A percentile compares a stretch with the other conserved stretches of the same genome.
These are phyloP conservation scores for Nakazawaea wyomingensis DNA, from an alignment of 805 yeast species.

Conservation along the genomic window DNA sequence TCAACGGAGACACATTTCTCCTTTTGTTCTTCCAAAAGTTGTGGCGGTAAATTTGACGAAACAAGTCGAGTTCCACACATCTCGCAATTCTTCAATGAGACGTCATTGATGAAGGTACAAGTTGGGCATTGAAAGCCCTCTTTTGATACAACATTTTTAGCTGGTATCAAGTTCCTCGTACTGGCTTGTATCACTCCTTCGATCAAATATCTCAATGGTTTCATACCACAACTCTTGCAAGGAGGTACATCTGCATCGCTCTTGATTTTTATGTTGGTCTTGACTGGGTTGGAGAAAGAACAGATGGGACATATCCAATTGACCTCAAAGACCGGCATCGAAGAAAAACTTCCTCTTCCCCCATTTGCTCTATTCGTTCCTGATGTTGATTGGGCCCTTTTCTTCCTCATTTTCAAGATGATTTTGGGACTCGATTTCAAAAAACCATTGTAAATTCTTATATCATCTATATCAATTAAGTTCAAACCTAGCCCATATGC, in stretches of 20 bases:
- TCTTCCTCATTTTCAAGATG: slow-evolving; percentile 22
- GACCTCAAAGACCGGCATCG: slow-evolving; percentile 5
- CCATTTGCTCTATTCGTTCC: slow-evolving; percentile 4
- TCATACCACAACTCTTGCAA: slow-evolving; percentile 63
- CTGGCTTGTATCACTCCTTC: slow-evolving; percentile 16
- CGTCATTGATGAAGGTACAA: slow-evolving; percentile 73
- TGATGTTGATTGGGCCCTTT: slow-evolving; percentile 17
- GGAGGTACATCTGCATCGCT: slow-evolving; percentile 29
- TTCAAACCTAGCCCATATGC: slow-evolving; percentile 14
- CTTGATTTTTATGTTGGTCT: slow-evolving; percentile 9
- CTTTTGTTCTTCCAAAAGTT: slow-evolving; percentile 1
- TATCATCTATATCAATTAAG: slow-evolving; percentile 17
- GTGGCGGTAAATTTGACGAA: slow-evolving; percentile 21
- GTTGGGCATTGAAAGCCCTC: slow-evolving; percentile 40
- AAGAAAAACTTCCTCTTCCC: background rate
- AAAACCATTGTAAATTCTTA: slow-evolving; percentile 43
- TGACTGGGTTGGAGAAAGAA: slow-evolving; percentile 53
- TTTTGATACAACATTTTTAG: slow-evolving; percentile 8
- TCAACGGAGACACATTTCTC: too few species aligned
- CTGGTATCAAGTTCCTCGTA: slow-evolving; percentile 3
- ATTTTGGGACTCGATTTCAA: slow-evolving; percentile 77
- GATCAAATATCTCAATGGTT: slow-evolving; percentile 32
- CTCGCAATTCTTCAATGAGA: slow-evolving; percentile 73
- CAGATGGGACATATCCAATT: slow-evolving; percentile 91
- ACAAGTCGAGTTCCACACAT: slow-evolving; percentile 67